Percentiles rank a stretch among this genome's conserved stretches.
phyloP scores from a whole-genome alignment of 2,329 filamentous ascomycete species.

The Epichloe uncinata region DNA sequence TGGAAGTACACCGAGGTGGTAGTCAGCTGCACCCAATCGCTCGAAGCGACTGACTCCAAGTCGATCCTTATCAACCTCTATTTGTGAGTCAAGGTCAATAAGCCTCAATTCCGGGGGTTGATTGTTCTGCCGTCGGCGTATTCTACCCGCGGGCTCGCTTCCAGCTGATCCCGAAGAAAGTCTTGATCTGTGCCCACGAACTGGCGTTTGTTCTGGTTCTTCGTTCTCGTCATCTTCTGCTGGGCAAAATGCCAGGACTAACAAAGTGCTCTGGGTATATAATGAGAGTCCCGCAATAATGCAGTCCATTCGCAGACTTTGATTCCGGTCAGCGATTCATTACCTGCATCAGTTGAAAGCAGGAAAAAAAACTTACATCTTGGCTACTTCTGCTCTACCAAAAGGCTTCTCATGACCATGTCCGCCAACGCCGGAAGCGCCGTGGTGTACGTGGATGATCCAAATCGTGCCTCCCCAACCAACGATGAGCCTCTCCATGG shows the following conservation, averaged over 20 bases:
- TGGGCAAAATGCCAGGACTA: slow-evolving; percentile 82
- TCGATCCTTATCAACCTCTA: slow-evolving; percentile 77
- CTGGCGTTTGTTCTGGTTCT: slow-evolving; percentile 11
- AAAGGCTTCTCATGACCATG: slow-evolving; percentile 56
- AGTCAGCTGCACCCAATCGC: slow-evolving; percentile 78
- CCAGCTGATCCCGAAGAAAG: slow-evolving; percentile 34
- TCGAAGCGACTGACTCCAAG: slow-evolving; percentile 80
- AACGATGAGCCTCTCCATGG: slow-evolving; percentile 68
- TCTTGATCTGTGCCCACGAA: slow-evolving; percentile 26
- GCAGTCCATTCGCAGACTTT: slow-evolving; percentile 84
- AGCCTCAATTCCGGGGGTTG: slow-evolving; percentile 85
- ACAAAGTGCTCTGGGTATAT: slow-evolving; percentile 82
- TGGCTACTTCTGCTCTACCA: slow-evolving; percentile 78
- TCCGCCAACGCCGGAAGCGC: slow-evolving; percentile 51
- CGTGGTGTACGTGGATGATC: slow-evolving; percentile 83
- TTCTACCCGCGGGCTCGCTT: slow-evolving; percentile 50
- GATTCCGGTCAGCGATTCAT: neutral
- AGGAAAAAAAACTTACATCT: slow-evolving; percentile 54
- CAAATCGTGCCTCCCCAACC: slow-evolving; percentile 95
- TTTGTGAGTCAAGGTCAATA: slow-evolving; percentile 77
- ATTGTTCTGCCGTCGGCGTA: slow-evolving; percentile 62
- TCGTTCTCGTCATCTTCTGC: slow-evolving; percentile 53
- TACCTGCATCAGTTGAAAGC: neutral
- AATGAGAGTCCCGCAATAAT: slow-evolving; percentile 94
- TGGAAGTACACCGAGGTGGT: slow-evolving; percentile 76